These are phyloP conservation scores for Emmonsiellopsis sp. DNA, from an alignment of 2,329 filamentous ascomycete genomes.

Conservation along the genomic window DNA sequence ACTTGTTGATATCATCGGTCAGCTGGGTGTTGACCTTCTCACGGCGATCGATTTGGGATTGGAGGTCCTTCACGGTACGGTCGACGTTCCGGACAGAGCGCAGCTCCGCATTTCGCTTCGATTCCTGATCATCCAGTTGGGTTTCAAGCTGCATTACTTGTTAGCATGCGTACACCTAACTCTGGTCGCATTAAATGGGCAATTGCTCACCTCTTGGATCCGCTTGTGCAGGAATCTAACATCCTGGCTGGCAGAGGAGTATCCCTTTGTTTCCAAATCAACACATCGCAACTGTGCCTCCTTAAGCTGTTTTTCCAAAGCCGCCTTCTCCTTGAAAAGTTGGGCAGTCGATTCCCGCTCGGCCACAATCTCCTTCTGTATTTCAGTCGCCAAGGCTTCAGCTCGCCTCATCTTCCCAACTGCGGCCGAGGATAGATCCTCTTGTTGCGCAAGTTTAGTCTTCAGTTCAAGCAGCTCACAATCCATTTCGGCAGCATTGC, in stretches of 20 bases:
- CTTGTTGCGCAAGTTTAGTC: constrained; percentile 78
- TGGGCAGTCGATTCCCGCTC: constrained; percentile 76
- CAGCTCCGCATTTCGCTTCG: constrained; percentile 67
- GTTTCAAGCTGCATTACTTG: constrained; percentile 61
- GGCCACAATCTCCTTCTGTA: constrained; percentile 82
- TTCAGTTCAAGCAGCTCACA: constrained; percentile 85
- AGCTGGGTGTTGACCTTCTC: constrained; percentile 79
- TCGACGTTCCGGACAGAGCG: constrained; percentile 87
- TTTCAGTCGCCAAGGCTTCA: constrained; percentile 75
- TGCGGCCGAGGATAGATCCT: constrained; percentile 83
- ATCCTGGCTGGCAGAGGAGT: constrained; percentile 87
- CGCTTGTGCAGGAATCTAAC: constrained; percentile 90
- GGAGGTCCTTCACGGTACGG: constrained; percentile 85
- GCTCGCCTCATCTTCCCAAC: constrained; percentile 96
- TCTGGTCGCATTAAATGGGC: constrained; percentile 8
- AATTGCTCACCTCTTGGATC: constrained; percentile 73
- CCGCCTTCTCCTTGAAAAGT: constrained; percentile 82
- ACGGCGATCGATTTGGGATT: constrained; percentile 83
- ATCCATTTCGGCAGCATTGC: constrained; percentile 81
- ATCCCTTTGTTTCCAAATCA: constrained; percentile 94
- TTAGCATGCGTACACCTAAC: constrained; percentile 14
- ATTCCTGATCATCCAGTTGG: constrained; percentile 75
- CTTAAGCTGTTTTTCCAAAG: constrained; percentile 79
- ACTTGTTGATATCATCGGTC: constrained; percentile 71
- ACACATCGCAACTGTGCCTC: constrained; percentile 84